Conservation (phyloP, 2,329 filamentous ascomycete species). For the Cladophialophora carrionii region DNA sequence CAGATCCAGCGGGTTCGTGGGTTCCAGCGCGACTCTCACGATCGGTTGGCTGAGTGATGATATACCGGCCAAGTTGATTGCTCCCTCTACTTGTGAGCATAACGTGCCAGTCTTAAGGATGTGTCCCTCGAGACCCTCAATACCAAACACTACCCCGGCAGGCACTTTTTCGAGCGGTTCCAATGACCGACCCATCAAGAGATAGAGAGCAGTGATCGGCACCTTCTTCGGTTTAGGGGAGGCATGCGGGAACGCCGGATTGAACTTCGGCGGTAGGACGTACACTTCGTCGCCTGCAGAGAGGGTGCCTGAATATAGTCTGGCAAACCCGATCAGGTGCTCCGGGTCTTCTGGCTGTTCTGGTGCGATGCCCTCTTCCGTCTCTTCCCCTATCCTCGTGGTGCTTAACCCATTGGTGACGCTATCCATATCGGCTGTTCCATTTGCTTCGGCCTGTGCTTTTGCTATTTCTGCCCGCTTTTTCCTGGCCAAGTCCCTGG, state of each 20-base stretch:
- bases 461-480: conserved; percentile 87
- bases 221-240: conserved; percentile 77
- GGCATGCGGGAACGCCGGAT: conserved; percentile 73
- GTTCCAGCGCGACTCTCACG: conserved; percentile 93
- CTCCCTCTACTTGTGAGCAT: conserved; percentile 82
- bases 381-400: conserved; percentile 50
- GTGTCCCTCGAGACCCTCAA: conserved; percentile 86
- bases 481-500: conserved; percentile 79
- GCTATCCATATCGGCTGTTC: conserved; percentile 65
- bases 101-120: conserved; percentile 96
- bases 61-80: conserved; percentile 87
- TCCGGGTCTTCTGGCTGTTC: conserved; percentile 66
- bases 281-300: conserved; percentile 89
- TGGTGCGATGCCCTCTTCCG: conserved; percentile 51
- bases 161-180: conserved; percentile 83
- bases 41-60: conserved; percentile 82
- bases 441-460: conserved; percentile 67
- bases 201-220: conserved; percentile 83
- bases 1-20: conserved; percentile 83
- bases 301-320: conserved; percentile 88
- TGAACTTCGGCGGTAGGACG: conserved; percentile 90
- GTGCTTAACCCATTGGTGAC: conserved; percentile 63
- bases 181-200: conserved; percentile 90
- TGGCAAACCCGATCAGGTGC: conserved; percentile 90
- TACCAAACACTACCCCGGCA: conserved; percentile 92